A percentile compares a stretch with the other conserved stretches of the same genome.
Evolutionary conservation across 1,139 yeast species (phyloP).

Genomic region (Barnettozyma hawaiiensis): DNA sequence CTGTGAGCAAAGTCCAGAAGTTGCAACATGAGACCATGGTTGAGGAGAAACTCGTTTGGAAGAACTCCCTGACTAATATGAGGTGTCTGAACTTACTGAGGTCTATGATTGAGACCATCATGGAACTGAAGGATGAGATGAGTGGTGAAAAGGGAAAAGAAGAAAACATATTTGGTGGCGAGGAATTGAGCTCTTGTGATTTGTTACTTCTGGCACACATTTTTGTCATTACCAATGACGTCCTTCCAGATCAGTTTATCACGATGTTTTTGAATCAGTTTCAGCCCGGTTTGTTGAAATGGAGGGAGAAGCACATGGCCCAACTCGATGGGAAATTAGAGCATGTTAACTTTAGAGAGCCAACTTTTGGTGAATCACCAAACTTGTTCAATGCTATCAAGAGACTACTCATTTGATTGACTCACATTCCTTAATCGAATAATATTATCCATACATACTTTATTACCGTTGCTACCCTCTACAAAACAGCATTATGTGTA

Average conservation of each 20-base stretch:
- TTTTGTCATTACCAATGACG: conserved; percentile 30
- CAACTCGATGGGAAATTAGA: conserved; percentile 11
- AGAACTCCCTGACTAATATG: conserved; percentile 48
- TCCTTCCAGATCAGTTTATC: conserved; percentile 43
- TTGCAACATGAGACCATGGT: conserved; percentile 40
- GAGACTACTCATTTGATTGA: background rate
- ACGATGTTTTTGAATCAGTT: conserved; percentile 30
- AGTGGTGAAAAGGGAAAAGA: conserved; percentile 14
- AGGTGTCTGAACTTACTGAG: conserved; percentile 42
- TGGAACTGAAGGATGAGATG: conserved; percentile 23
- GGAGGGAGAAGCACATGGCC: conserved; percentile 5
- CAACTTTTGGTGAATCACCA: conserved; percentile 22
- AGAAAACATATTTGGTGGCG: conserved; percentile 8
- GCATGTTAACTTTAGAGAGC: conserved; percentile 14
- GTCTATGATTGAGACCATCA: conserved; percentile 31
- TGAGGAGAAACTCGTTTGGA: conserved; percentile 37
- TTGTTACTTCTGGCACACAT: conserved; percentile 39
- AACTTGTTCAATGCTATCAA: conserved; percentile 19
- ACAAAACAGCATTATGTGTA: too few relatives aligned
- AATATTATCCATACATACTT: background rate
- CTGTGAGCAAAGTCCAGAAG: conserved; percentile 49
- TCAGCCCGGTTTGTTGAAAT: conserved; percentile 27
- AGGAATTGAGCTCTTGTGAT: conserved; percentile 30
- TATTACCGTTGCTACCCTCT: too few relatives aligned
- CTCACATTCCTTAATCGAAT: background rate